Conservation (phyloP, 768 basidiomycete genomes). For the Chalciporus chontae region DNA sequence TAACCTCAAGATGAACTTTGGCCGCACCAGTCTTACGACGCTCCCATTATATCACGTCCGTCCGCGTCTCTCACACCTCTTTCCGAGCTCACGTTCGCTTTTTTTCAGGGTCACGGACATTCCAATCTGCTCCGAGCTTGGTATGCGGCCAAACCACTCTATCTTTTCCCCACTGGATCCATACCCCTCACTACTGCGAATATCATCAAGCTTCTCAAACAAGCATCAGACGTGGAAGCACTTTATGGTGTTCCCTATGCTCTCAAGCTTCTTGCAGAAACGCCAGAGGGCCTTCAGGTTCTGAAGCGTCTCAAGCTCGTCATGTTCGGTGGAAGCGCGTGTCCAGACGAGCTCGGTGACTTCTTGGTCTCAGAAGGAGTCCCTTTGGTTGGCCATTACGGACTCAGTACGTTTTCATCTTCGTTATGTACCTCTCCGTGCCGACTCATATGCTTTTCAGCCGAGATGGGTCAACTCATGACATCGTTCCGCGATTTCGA, state of each 20-base stretch:
- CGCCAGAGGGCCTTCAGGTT: conserved; percentile 39
- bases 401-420: conserved; percentile 37
- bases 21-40: conserved; percentile 19
- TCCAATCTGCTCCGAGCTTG: conserved; percentile 38
- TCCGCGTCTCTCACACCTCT: background rate
- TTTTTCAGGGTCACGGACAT: conserved; percentile 20
- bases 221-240: conserved; percentile 31
- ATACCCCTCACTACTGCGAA: conserved; percentile 46
- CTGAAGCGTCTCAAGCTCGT: conserved; percentile 47
- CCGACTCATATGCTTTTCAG: conserved; percentile 1
- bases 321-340: conserved; percentile 48
- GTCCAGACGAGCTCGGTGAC: conserved; percentile 53
- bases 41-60: conserved; percentile 34
- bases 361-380: conserved; percentile 46
- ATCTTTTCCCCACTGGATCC: conserved; percentile 39
- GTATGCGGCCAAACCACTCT: conserved; percentile 39
- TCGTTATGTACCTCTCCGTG: background rate
- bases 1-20: conserved; percentile 34
- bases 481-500: conserved; percentile 47
- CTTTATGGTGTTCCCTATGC: conserved; percentile 38
- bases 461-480: conserved; percentile 39
- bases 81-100: background rate
- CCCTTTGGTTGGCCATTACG: conserved; percentile 46
- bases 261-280: conserved; percentile 47
- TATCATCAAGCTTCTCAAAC: conserved; percentile 36